Evolutionary conservation across 495 filamentous ascomycete species (phyloP).

Genomic region (Annulohypoxylon bovei): DNA sequence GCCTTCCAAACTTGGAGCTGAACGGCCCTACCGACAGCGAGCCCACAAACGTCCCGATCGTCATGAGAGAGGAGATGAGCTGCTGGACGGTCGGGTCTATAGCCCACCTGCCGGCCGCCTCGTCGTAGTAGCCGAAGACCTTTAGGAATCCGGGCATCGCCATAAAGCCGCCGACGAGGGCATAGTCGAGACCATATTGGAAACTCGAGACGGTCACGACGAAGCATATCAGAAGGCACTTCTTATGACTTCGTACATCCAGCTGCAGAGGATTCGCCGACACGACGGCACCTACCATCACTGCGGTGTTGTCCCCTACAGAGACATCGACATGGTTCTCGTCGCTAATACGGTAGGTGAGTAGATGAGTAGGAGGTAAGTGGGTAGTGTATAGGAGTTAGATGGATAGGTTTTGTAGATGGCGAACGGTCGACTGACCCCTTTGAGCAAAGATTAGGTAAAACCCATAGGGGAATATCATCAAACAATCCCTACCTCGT

Average conservation of each 20-base stretch:
- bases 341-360: too few relatives aligned
- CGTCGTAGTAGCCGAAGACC: constrained; percentile 55
- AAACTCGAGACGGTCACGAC: constrained; percentile 50
- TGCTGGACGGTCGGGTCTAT: constrained; percentile 60
- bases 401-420: too few relatives aligned
- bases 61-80: constrained; percentile 62
- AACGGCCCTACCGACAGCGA: constrained; percentile 60
- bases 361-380: too few relatives aligned
- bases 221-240: constrained; percentile 50
- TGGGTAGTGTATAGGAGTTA: too few relatives aligned
- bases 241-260: constrained; percentile 44
- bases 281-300: constrained; percentile 38
- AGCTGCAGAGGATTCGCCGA: constrained; percentile 47
- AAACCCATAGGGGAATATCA: neutral
- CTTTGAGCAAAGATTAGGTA: neutral
- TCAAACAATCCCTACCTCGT: neutral
- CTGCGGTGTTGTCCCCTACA: constrained; percentile 4
- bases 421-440: constrained; percentile 3
- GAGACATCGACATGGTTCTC: too few relatives aligned
- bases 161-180: constrained; percentile 51
- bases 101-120: constrained; percentile 34
- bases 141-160: constrained; percentile 59
- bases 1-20: constrained; percentile 55
- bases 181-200: constrained; percentile 54
- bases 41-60: constrained; percentile 61